Conservation (phyloP, 768 basidiomycete species). For the Gloeophyllum trabeum region DNA sequence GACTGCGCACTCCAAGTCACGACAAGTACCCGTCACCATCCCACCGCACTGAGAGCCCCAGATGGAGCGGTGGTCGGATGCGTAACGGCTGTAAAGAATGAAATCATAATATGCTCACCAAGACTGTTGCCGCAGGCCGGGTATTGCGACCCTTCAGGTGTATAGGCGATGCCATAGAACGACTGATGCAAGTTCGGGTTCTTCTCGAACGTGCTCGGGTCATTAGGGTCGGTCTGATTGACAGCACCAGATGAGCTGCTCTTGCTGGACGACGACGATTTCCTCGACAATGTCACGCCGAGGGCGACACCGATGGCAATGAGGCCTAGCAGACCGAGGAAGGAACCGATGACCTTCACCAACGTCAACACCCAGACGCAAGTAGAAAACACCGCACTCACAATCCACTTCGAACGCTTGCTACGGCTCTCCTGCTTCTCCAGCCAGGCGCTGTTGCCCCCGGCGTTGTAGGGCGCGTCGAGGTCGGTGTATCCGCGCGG, state of each 20-base stretch:
- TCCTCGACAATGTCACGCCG: constrained; percentile 55
- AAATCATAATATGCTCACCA: constrained; percentile 15
- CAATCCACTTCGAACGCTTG: constrained; percentile 39
- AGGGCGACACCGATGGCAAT: constrained; percentile 48
- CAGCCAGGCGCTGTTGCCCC: constrained; percentile 27
- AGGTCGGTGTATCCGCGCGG: constrained; percentile 20
- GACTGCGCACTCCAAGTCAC: too few species aligned
- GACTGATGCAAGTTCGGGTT: constrained; percentile 56
- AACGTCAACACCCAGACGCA: background rate
- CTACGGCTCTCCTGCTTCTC: constrained; percentile 20
- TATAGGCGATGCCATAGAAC: constrained; percentile 86
- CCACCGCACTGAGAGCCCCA: too few species aligned
- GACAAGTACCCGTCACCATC: too few species aligned
- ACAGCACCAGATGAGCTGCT: constrained; percentile 17
- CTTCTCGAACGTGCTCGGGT: constrained; percentile 72
- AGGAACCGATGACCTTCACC: constrained; percentile 38
- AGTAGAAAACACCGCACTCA: constrained; percentile 31
- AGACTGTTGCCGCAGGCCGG: constrained; percentile 54
- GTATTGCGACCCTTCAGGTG: constrained; percentile 61
- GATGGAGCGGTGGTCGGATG: background rate
- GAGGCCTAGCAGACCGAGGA: constrained; percentile 35
- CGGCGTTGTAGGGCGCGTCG: constrained; percentile 12
- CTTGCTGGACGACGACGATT: constrained; percentile 22
- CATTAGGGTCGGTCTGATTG: constrained; percentile 37
- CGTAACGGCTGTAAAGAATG: constrained; percentile 1